Conservation (phyloP, 495 filamentous ascomycete species). For the Baudoinia panamericana region DNA sequence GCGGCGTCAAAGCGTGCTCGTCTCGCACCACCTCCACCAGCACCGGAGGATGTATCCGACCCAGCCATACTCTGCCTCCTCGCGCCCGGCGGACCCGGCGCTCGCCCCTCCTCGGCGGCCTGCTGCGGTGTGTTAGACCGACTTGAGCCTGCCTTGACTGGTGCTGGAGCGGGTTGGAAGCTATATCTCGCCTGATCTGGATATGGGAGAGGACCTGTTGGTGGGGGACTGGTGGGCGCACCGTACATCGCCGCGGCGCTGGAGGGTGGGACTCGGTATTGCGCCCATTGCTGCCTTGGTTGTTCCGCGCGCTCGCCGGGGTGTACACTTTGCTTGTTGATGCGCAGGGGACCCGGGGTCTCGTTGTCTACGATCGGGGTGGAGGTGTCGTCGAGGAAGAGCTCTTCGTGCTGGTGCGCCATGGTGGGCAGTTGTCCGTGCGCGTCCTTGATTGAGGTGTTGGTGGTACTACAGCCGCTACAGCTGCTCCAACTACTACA, state of each 20-base stretch:
- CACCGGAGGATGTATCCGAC: conserved; percentile 16
- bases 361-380: neutral
- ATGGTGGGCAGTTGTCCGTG: no score
- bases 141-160: no score
- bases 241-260: conserved; percentile 4
- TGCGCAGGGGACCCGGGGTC: conserved; percentile 15
- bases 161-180: no score
- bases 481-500: no score
- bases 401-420: conserved; percentile 15
- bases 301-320: neutral
- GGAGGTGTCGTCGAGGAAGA: conserved; percentile 7
- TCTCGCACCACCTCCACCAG: conserved; percentile 6
- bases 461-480: no score
- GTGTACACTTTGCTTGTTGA: conserved; percentile 9
- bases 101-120: conserved; percentile 12
- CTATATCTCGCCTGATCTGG: conserved; percentile 12
- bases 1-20: conserved; percentile 25
- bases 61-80: conserved; percentile 16
- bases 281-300: conserved; percentile 16
- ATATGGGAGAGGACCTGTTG: conserved; percentile 13
- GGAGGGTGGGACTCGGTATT: conserved; percentile 13
- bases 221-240: conserved; percentile 13
- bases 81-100: neutral
- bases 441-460: no score
- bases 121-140: conserved; percentile 10